phyloP scores from a whole-genome alignment of 1,284 basidiomycete species.

The Volvariella volvacea region DNA sequence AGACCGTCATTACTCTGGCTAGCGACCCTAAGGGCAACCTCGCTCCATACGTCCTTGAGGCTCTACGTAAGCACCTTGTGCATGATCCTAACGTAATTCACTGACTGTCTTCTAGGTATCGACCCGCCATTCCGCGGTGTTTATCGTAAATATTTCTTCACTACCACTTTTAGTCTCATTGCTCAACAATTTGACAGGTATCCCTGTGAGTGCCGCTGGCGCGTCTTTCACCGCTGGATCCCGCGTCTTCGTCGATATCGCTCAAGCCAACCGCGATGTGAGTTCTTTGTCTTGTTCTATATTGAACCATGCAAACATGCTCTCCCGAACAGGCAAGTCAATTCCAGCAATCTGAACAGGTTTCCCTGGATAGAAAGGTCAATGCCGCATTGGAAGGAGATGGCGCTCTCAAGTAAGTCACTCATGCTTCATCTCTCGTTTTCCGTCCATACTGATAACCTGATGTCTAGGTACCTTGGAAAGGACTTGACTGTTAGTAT shows the following conservation, averaged over 20 bases:
- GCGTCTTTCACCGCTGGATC: constrained; percentile 38
- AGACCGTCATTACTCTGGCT: constrained; percentile 31
- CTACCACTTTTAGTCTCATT: background rate
- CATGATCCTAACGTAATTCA: constrained; percentile 1
- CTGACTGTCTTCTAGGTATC: constrained; percentile 24
- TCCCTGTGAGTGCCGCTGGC: constrained; percentile 36
- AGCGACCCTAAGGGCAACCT: constrained; percentile 31
- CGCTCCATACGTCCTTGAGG: constrained; percentile 56
- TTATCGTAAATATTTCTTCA: constrained; percentile 36
- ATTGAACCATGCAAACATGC: constrained; percentile 42
- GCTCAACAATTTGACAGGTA: constrained; percentile 24
- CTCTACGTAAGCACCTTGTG: constrained; percentile 46
- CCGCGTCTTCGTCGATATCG: constrained; percentile 55
- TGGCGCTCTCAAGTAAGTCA: constrained; percentile 38
- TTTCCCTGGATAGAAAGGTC: constrained; percentile 34
- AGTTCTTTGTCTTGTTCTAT: constrained; percentile 15
- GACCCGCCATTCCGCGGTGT: constrained; percentile 41
- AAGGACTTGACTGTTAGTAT: constrained; percentile 22
- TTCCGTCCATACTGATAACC: background rate
- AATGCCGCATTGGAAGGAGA: constrained; percentile 45
- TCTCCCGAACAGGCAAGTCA: constrained; percentile 44
- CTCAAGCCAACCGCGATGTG: constrained; percentile 50
- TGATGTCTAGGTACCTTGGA: background rate
- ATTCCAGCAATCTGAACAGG: no score
- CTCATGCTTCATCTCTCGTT: background rate